Evolutionary conservation across 345 rosid genomes (phyloP).

Genomic region (Lepidium aucheri): DNA sequence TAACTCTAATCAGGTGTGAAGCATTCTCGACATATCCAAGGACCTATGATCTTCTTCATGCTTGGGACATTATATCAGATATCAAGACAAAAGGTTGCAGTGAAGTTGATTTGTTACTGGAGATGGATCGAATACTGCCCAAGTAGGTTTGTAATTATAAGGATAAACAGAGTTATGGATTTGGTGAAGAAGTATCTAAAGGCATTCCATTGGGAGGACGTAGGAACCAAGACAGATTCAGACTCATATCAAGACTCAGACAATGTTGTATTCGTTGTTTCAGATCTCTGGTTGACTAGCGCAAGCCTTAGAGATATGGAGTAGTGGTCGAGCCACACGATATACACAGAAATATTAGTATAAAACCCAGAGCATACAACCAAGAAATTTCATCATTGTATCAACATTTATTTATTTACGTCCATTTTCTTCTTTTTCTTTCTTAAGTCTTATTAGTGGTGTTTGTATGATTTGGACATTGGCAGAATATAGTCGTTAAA

Average conservation of each 20-base stretch:
- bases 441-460: not conserved
- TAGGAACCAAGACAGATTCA: conserved; percentile 33
- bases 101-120: conserved; percentile 59
- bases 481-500: not conserved
- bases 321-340: no score
- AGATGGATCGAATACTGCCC: conserved; percentile 96
- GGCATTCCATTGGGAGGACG: conserved; percentile 78
- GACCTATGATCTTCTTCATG: conserved; percentile 76
- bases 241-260: conserved; percentile 55
- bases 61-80: conserved; percentile 53
- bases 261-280: conserved; percentile 42
- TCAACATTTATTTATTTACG: no score
- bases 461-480: conserved; percentile 29
- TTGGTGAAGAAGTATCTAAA: conserved; percentile 49
- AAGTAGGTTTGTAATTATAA: conserved; percentile 57
- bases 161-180: conserved; percentile 63
- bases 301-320: conserved; percentile 43
- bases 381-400: not conserved
- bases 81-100: conserved; percentile 65
- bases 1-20: conserved; percentile 49
- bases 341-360: no score
- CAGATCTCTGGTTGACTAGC: conserved; percentile 69
- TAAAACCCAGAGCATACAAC: conserved; percentile 13
- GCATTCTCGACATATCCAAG: conserved; percentile 76
- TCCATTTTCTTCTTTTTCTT: no score